Evolutionary conservation across 1,284 basidiomycete genomes (phyloP).

Genomic region (Phellopilus nigrolimitatus): DNA sequence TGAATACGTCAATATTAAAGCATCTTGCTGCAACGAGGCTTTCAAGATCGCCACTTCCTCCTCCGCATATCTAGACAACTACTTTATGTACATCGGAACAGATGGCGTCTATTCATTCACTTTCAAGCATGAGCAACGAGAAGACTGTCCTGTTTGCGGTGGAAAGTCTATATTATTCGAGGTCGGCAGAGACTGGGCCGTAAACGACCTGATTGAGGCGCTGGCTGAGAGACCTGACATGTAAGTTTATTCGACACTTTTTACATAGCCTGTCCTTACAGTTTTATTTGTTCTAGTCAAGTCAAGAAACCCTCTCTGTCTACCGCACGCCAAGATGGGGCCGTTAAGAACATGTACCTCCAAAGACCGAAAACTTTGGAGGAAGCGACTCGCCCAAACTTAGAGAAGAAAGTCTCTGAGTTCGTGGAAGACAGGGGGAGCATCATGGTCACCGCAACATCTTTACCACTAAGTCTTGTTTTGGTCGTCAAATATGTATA

Average conservation of each 20-base stretch:
- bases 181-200: conserved; percentile 66
- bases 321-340: conserved; percentile 33
- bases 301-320: conserved; percentile 89
- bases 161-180: conserved; percentile 77
- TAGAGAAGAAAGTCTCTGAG: conserved; percentile 81
- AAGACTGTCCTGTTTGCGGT: conserved; percentile 96
- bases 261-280: conserved; percentile 10
- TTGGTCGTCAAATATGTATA: conserved; percentile 18
- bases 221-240: conserved; percentile 82
- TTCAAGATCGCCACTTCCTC: conserved; percentile 97
- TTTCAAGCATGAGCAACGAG: conserved; percentile 90
- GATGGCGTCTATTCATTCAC: conserved; percentile 98
- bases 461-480: conserved; percentile 78
- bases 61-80: conserved; percentile 94
- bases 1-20: conserved; percentile 38
- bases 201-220: conserved; percentile 83
- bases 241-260: conserved; percentile 42
- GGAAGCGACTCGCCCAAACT: conserved; percentile 81
- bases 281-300: conserved; percentile 54
- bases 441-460: conserved; percentile 82
- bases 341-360: conserved; percentile 76
- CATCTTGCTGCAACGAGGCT: conserved; percentile 98
- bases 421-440: conserved; percentile 73
- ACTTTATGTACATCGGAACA: conserved; percentile 97
- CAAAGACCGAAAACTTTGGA: conserved; percentile 91